phyloP scores from a whole-genome alignment of 2,329 filamentous ascomycete genomes.

The Penicillium sp. region DNA sequence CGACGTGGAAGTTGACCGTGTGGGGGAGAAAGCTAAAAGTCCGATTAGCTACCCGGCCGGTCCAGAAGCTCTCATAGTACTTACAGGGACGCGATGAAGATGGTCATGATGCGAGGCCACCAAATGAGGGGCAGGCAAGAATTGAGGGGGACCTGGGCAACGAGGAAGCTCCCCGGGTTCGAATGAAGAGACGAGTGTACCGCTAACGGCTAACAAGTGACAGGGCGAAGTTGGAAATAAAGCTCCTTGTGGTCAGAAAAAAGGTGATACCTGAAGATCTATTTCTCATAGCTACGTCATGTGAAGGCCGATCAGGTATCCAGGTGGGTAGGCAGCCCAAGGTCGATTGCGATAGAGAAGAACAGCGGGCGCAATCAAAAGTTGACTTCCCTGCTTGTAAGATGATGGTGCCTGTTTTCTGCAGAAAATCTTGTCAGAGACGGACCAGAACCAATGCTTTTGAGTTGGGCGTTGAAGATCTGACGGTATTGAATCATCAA shows the following conservation, averaged over 20 bases:
- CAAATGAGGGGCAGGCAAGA: constrained; percentile 4
- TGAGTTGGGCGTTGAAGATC: background rate
- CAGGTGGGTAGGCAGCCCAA: background rate
- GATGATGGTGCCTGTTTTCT: background rate
- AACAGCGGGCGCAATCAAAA: background rate
- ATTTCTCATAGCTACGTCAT: constrained; percentile 37
- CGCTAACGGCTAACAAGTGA: background rate
- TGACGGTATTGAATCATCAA: constrained; percentile 1
- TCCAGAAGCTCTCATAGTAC: constrained; percentile 24
- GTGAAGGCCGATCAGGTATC: constrained; percentile 21
- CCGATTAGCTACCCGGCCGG: constrained; percentile 5
- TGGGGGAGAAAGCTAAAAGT: constrained; percentile 77
- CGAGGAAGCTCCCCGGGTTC: background rate
- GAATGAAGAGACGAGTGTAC: background rate
- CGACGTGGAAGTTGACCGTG: constrained; percentile 81
- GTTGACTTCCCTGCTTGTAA: background rate
- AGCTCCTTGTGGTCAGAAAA: constrained; percentile 6
- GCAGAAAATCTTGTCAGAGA: background rate
- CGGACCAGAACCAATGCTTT: background rate
- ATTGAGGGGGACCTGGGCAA: constrained; percentile 1
- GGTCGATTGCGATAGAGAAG: background rate
- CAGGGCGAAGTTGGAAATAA: background rate
- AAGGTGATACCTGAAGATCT: constrained; percentile 17
- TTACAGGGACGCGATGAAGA: constrained; percentile 61
- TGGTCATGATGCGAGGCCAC: constrained; percentile 49